Percentiles rank a stretch among this genome's conserved stretches.
Conservation (phyloP, 495 filamentous ascomycete species). For the Penicillium maclennaniae region DNA sequence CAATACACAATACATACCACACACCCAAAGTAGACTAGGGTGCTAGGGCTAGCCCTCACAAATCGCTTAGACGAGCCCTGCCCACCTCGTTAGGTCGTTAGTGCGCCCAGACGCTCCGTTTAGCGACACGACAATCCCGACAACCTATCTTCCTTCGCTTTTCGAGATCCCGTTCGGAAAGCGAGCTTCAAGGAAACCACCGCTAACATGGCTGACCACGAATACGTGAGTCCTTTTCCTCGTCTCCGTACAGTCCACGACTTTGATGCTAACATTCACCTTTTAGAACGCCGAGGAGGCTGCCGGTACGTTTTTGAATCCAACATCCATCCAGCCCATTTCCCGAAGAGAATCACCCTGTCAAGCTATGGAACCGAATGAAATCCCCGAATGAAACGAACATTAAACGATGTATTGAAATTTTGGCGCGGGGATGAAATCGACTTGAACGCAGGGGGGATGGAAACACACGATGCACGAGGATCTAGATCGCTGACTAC, state of each 20-base stretch:
- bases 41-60: conserved; percentile 42
- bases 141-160: conserved; percentile 48
- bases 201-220: conserved; percentile 86
- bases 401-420: neutral
- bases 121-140: conserved; percentile 45
- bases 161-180: conserved; percentile 50
- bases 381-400: neutral
- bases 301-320: conserved; percentile 61
- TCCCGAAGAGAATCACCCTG: conserved; percentile 3
- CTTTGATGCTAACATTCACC: conserved; percentile 36
- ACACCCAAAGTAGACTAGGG: conserved; percentile 29
- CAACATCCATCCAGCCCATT: conserved; percentile 11
- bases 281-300: conserved; percentile 87
- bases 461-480: conserved; percentile 19
- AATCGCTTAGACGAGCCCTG: conserved; percentile 47
- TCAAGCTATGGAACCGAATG: neutral
- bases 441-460: conserved; percentile 23
- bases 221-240: conserved; percentile 68
- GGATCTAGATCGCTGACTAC: conserved; percentile 39
- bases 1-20: neutral
- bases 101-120: conserved; percentile 32
- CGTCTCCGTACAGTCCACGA: neutral
- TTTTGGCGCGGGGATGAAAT: conserved; percentile 9
- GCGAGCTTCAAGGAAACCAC: conserved; percentile 48
- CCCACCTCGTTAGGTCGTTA: conserved; percentile 37